Base-by-base conservation (phyloP, 176 grass and related monocot genomes). In the Poa pratensis region DNA sequence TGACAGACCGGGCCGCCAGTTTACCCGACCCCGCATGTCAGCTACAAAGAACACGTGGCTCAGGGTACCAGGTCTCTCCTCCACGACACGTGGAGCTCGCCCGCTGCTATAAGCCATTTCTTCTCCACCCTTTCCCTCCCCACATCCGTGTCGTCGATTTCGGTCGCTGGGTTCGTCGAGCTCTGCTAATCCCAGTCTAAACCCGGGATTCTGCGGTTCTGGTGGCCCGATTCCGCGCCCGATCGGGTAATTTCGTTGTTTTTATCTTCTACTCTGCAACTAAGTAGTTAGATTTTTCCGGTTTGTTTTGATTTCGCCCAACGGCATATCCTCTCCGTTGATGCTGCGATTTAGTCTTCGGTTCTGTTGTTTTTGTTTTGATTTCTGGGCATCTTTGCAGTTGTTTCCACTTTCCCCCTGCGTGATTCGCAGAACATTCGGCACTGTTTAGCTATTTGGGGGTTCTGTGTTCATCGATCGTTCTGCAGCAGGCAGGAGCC, bases 71-170 rank as follows among this genome's bases (percentile, higher is more conserved):
- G 48, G 3, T 22, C 49, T 18, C 17, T 3, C 7, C 46, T 7
- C 6, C 1, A 14, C 12, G 60, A 89, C 87, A 87, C 87, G 90
- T 87, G 87, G 83, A 78, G 48, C 67, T 83, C 1, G 10, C 63
- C 0, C 15, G 75, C 61, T 69, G 84, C 83, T 79, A 35, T 75
- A 68, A 83, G 64, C 80, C 57, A 61, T 74, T 77, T 64, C 58
- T 66, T 85, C 85, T 54, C 83, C 32, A 52, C 73, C 64, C 73
- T 43, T 53, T 42, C 40, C n/a, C 22, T 12, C 49, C 68, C 42
- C 43, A 49, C 43, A n/a, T 40, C 50, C 7, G 1, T 46, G 48
- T 69, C 70, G 63, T 81, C 72, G 55, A 64, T 80, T 45, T 42
- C n/a, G 75, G 43, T 10, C 27, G 46, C 24, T 15, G 11, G 40